Evolutionary conservation across 176 grass and related monocot species (phyloP), one percentile per base, ranked within the genome.

Genomic region (Chloris gayana): DNA sequence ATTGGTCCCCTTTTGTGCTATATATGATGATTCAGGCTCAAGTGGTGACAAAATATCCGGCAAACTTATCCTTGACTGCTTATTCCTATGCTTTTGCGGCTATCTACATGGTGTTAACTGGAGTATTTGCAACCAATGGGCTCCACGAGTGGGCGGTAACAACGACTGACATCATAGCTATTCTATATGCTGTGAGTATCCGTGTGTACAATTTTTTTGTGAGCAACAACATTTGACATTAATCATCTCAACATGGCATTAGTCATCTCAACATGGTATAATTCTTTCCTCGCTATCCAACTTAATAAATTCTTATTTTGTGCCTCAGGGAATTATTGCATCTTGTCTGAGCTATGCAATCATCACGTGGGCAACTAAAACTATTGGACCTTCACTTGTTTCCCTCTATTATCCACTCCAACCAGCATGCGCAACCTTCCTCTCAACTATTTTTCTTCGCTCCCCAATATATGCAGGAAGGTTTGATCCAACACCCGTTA

Each of bases 281-380:
- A 12, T 44, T 44, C 41, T 44, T 44, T 44, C 41, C 41, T 44
- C 41, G 11, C 41, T 44, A 44, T 44, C 41, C 41, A 44, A 44
- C 41, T 44, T 12, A 44, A 44, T 12, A 44, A 44, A 25, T 80
- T 62, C 75, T 18, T 77, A 85, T 25, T 65, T 71, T 71, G 44
- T 24, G 9, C 60, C 47, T 39, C 84, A 98, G 95, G 95, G 95
- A 81, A 57, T 93, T 60, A 51, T 91, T 53, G 95, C 95, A 3
- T 98, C 95, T 67, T 90, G 89, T 89, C 7, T 98, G 9, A 98
- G 93, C 82, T 98, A 98, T 15, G 90, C 92, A 10, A 83, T 98
- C 74, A 95, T 91, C 88, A 98, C 95, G 34, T 95, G 95, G 95
- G 56, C 89, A 22, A 98, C 94, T 46, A 98, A 98, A 82, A 88